Base-by-base conservation (phyloP, 176 grass and related monocot genomes). In the Oryza rufipogon region DNA sequence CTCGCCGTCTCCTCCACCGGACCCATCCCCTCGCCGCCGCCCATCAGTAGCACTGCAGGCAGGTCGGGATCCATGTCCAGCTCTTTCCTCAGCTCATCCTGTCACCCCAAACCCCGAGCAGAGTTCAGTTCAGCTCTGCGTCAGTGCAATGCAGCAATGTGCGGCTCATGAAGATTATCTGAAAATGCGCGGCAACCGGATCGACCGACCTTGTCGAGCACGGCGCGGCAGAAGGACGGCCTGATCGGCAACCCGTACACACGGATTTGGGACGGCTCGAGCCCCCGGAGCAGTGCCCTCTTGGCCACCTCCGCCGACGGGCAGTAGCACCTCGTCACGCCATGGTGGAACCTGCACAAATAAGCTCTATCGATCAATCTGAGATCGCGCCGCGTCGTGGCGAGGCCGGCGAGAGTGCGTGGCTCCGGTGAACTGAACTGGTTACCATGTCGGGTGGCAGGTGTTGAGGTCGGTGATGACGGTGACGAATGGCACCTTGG, bases 371-470 rank as follows among this genome's bases (percentile, higher is more conserved):
- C 15, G 10, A 19, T 66, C 60, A 66, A 52, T 54, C 67, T 67
- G 6, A 47, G 68, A 71, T 28, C 30, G 0, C 7, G 48, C 22
- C 26, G 25, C 49, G 45, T 17, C 15, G 61, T 51, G 63, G 39
- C 41, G 15, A 9, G 51, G n/a, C 42, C 41, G 41, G 9, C 7
- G 9, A 44, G 41, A 44, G 41, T 9, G 9, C 6, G 46, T 48
- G 46, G 11, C 36, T 10, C n/a, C 17, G 8, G 28, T 11, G 19
- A 15, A 49, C 47, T 49, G 51, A 7, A 39, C 15, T 6, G 68
- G 41, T 79, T 80, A 97, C 94, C 95, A 97, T 52, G 95, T 97
- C 6, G 95, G 95, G 74, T 97, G 92, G 90, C 95, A 97, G 26
- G 95, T 91, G 74, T 81, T 92, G 36, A 97, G 92, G 69, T 97